Base-by-base conservation (phyloP, 148 eudicot genomes). In the Cornus suecica region DNA sequence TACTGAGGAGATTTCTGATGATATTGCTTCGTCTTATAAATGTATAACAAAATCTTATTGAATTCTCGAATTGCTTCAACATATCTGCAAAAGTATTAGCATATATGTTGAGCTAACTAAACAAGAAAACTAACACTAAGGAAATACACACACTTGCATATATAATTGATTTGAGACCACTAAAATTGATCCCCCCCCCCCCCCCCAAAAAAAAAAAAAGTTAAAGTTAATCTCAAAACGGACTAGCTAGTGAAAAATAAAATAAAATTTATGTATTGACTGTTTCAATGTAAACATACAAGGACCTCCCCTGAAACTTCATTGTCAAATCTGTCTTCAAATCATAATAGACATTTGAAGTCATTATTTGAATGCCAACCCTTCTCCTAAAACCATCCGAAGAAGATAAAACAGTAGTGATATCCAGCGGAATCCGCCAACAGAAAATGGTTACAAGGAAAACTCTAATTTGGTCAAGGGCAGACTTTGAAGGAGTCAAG, bases 1-100 rank as follows among this genome's bases (percentile, higher is more conserved):
- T 90, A 93, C 78, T 95, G 98, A 4, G 98, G 91, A 51, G 99
- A 95, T 79, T 93, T 95, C 82, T 93, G 91, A 83, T 95, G 98
- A 81, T 80, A 90, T 70, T 91, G 94, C 85, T 95, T 95, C 14
- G 90, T 95, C 90, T 95, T 95, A 86, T 78, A 88, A 69, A 95
- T 93, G 82, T 95, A 95, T 75, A 91, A 56, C 7, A 95, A 89
- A 65, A 95, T 91, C 76, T 95, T 93, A 51, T 93, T 95, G 70
- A 95, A 95, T 76, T 93, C 97, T 41, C 90, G 88, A 77, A 90
- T 87, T 0, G 94, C 97, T 77, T 93, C 99, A 24, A 86, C 90
- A 82, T 93, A 95, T 83, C 98, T 95, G 84, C 2, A 78, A 68
- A 48, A 58, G 28, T 26, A 70, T 29, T 1, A 80, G 22, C 8